These are phyloP conservation scores for Stachybotrys chartarum DNA, from an alignment of 2,329 filamentous ascomycete genomes.

Conservation along the genomic window DNA sequence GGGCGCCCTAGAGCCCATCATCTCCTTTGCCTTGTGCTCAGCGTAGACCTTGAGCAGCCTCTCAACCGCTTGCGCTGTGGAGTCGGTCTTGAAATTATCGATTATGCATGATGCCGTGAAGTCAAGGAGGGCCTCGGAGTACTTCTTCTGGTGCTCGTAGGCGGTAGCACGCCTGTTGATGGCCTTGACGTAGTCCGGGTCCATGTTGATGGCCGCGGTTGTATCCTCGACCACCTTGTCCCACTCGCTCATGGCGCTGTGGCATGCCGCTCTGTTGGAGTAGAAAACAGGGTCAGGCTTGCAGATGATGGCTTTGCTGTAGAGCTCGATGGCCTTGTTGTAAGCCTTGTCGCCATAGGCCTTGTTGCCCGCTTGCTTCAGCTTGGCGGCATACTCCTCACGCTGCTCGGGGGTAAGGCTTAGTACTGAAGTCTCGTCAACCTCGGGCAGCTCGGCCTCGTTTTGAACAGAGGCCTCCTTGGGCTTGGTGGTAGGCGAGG, in stretches of 20 bases:
- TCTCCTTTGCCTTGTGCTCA: constrained; percentile 85
- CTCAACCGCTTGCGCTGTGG: constrained; percentile 84
- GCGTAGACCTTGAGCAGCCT: constrained; percentile 93
- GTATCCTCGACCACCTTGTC: constrained; percentile 96
- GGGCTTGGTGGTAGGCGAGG: constrained; percentile 30
- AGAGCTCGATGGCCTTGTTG: constrained; percentile 86
- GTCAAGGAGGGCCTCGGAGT: constrained; percentile 90
- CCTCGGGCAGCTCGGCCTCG: constrained; percentile 63
- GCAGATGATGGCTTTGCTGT: constrained; percentile 93
- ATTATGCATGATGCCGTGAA: constrained; percentile 99
- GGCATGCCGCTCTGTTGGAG: constrained; percentile 96
- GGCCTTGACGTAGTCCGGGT: constrained; percentile 95
- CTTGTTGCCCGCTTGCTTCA: constrained; percentile 95
- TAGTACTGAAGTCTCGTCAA: constrained; percentile 50
- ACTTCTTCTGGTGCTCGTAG: constrained; percentile 87
- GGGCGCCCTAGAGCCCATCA: constrained; percentile 76
- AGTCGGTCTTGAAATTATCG: constrained; percentile 90
- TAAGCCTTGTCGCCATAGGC: constrained; percentile 94
- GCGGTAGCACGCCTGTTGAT: constrained; percentile 94
- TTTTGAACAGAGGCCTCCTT: constrained; percentile 47
- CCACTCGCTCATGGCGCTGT: constrained; percentile 89
- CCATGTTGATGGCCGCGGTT: constrained; percentile 85
- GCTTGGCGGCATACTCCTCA: constrained; percentile 79
- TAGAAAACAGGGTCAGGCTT: constrained; percentile 97
- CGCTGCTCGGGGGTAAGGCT: constrained; percentile 56